These are phyloP conservation scores for Sarocladium oryzae DNA, from an alignment of 2,329 filamentous ascomycete species.

Conservation along the genomic window DNA sequence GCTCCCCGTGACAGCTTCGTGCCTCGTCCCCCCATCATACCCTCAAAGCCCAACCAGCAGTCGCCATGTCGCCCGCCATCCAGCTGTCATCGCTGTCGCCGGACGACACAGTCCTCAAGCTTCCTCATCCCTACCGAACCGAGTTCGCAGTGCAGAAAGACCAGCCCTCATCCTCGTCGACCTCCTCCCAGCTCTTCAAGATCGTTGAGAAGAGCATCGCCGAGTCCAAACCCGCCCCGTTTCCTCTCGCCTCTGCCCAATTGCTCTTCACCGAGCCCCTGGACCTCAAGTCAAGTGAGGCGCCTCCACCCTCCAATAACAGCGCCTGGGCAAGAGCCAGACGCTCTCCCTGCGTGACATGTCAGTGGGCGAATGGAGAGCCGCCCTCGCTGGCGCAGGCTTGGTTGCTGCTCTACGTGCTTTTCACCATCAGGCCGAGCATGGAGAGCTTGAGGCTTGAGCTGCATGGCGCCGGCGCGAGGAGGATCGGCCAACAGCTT, in stretches of 20 bases:
- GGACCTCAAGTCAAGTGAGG: conserved; percentile 42
- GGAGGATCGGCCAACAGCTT: conserved; percentile 32
- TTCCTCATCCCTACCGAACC: conserved; percentile 43
- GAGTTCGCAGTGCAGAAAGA: conserved; percentile 35
- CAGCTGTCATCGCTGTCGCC: conserved; percentile 22
- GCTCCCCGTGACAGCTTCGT: background rate
- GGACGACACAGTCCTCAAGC: conserved; percentile 36
- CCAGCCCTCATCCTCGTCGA: conserved; percentile 11
- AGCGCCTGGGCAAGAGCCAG: conserved; percentile 50
- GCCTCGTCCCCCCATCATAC: background rate
- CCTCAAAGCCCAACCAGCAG: background rate
- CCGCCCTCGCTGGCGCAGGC: conserved; percentile 42
- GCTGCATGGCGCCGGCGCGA: conserved; percentile 32
- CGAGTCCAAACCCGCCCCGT: conserved; percentile 21
- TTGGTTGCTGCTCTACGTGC: conserved; percentile 46
- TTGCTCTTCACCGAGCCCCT: conserved; percentile 40
- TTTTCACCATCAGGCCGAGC: conserved; percentile 43
- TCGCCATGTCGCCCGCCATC: conserved; percentile 13
- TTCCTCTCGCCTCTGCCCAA: conserved; percentile 25
- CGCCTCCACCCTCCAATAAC: conserved; percentile 45
- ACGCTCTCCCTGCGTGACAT: conserved; percentile 40
- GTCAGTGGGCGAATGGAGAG: conserved; percentile 35
- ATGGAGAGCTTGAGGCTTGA: conserved; percentile 43
- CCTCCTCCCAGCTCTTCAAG: conserved; percentile 24
- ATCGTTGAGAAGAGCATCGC: conserved; percentile 24